Evolutionary conservation across 139 green algal species (phyloP).

Genomic region (Volvox africanus): DNA sequence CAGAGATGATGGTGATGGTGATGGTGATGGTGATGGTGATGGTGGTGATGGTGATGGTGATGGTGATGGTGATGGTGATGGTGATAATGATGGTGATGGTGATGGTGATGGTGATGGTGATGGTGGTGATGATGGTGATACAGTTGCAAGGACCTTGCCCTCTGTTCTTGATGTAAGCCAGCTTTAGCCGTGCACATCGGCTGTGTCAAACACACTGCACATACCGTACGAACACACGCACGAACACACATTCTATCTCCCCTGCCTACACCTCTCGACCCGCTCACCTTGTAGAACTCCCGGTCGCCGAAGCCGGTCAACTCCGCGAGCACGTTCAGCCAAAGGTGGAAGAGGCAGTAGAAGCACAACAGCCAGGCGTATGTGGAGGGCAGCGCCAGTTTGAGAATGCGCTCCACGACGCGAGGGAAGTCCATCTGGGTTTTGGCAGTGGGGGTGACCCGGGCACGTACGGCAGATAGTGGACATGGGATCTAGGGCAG

Average conservation of each 20-base stretch:
- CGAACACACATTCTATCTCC: too few relatives aligned
- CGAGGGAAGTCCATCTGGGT: conserved; percentile 74
- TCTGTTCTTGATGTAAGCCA: too few relatives aligned
- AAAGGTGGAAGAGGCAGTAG: conserved; percentile 89
- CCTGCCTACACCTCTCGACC: too few relatives aligned
- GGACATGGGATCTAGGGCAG: too few relatives aligned
- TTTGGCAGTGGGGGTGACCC: too few relatives aligned
- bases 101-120: neutral
- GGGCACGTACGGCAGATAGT: too few relatives aligned
- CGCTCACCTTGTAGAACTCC: conserved; percentile 92
- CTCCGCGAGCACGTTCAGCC: conserved; percentile 94
- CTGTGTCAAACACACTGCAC: too few relatives aligned
- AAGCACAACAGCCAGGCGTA: conserved; percentile 95
- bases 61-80: neutral
- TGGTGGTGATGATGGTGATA: too few relatives aligned
- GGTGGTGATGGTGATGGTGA: neutral
- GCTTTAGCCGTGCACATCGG: too few relatives aligned
- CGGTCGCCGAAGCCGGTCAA: conserved; percentile 91
- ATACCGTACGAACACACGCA: too few relatives aligned
- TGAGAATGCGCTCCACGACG: conserved; percentile 90
- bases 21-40: neutral
- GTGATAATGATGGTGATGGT: neutral
- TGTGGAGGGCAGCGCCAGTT: conserved; percentile 91
- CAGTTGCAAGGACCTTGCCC: too few relatives aligned
- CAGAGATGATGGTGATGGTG: neutral